Evolutionary conservation across 192 early-diverging fungal species (phyloP).

Genomic region (Chytriomyces sp.): DNA sequence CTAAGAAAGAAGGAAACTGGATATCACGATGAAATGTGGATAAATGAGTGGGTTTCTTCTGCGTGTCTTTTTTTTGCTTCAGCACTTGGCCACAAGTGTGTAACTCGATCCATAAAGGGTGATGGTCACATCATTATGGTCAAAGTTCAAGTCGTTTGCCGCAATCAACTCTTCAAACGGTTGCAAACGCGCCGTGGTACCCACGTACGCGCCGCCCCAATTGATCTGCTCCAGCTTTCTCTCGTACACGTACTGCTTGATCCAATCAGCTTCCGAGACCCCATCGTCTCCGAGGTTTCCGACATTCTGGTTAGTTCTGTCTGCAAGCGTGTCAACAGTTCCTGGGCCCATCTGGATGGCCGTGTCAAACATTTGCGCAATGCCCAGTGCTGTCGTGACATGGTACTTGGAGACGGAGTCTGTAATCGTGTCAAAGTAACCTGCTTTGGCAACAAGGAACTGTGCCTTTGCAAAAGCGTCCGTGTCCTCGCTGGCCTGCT

Average conservation of each 20-base stretch:
- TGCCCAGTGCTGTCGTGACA: slow-evolving; percentile 19
- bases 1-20: too few species aligned
- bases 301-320: not conserved
- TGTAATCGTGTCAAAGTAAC: slow-evolving; percentile 17
- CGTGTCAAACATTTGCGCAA: slow-evolving; percentile 32
- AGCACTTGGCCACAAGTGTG: too few species aligned
- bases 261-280: not conserved
- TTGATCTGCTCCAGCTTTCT: not conserved
- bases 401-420: not conserved
- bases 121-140: not conserved
- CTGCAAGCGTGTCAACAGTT: not conserved
- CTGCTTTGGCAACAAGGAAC: not conserved
- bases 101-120: too few species aligned
- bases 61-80: too few species aligned
- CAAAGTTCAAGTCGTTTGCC: not conserved
- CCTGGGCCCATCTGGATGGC: slow-evolving; percentile 20
- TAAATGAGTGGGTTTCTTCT: too few species aligned
- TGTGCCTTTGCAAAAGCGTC: slow-evolving; percentile 11
- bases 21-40: too few species aligned
- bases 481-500: not conserved
- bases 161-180: slow-evolving; percentile 9
- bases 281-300: not conserved
- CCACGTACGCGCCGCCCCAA: slow-evolving; percentile 32
- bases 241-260: not conserved
- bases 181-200: slow-evolving; percentile 17